Base-by-base conservation (phyloP, 371 early-diverging fungal species). In the Rhizomucor miehei region DNA sequence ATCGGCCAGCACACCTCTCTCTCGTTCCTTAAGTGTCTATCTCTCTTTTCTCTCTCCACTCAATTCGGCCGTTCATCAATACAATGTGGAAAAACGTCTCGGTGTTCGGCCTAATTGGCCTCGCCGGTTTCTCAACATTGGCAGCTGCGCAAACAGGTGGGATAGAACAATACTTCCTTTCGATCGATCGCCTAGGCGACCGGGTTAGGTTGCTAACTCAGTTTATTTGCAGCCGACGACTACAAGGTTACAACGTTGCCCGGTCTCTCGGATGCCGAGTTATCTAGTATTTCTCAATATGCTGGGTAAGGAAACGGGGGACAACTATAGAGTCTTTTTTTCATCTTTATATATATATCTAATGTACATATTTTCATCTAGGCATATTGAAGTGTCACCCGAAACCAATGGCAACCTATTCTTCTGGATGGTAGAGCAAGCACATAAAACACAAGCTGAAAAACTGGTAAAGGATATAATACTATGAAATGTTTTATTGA, bases 391-490 rank as follows among this genome's bases (percentile, higher is more conserved):
- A 41, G 56, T 79, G 25, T 52, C 72, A 21, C 55, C 55, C 20
- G 56, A 61, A 46, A 73, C 65, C 14, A 64, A 80, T 23, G 59
- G 71, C 8, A 77, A 77, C 53, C 53, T 80, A 12, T 82, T 82
- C 63, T 83, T 77, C 57, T 83, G 82, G 82, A 68, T 82, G 63
- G 54, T 80, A 21, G 76, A 80, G 44, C 65, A 59, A 37, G 65
- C 58, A 24, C 54, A 65, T 12, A 66, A 65, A 17, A 44, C 66
- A 24, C 54, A 57, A 44, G 52, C 57, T 12, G 55, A 65, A 20
- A 75, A 71, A 57, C 50, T 75, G 21, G 79, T 73, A 75, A 23
- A 20, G 10, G 8, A 1, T 19, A 1, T 34, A 17, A 24, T 52
- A 6, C 20, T 13, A n/a, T n/a, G n/a, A n/a, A n/a, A n/a, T n/a